A percentile compares a stretch with the other conserved stretches of the same genome.
Conservation (phyloP, 495 filamentous ascomycete genomes). For the Immersiella caudata region DNA sequence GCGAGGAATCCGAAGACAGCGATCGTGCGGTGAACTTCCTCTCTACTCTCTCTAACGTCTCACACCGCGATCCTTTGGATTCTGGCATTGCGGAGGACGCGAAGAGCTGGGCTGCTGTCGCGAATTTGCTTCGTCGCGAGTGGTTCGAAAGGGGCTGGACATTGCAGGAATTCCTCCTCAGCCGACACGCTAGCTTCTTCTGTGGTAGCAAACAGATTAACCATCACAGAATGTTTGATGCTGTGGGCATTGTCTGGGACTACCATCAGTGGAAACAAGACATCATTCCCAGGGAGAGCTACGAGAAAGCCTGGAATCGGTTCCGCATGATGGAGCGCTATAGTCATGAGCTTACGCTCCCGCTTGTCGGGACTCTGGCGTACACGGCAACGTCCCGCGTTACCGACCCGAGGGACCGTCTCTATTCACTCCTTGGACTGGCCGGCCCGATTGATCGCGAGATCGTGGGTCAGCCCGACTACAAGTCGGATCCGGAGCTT, state of each 20-base stretch:
- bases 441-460: background rate
- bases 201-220: background rate
- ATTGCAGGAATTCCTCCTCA: constrained; percentile 18
- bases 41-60: background rate
- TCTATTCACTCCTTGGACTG: constrained; percentile 16
- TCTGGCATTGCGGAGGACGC: background rate
- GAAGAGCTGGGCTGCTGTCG: constrained; percentile 9
- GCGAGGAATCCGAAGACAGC: constrained; percentile 26
- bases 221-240: background rate
- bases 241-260: constrained; percentile 3
- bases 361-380: constrained; percentile 13
- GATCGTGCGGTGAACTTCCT: constrained; percentile 15
- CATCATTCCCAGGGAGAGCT: constrained; percentile 4
- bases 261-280: constrained; percentile 1
- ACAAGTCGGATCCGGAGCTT: background rate
- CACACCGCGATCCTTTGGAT: no score
- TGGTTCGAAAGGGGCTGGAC: constrained; percentile 21
- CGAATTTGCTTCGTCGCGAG: background rate
- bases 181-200: background rate
- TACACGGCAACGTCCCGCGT: constrained; percentile 19
- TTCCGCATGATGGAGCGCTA: constrained; percentile 11
- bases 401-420: constrained; percentile 15
- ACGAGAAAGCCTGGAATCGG: constrained; percentile 21
- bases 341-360: background rate
- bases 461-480: constrained; percentile 9